Conservation (phyloP, 2,329 filamentous ascomycete genomes). For the Fusarium ramigenum region DNA sequence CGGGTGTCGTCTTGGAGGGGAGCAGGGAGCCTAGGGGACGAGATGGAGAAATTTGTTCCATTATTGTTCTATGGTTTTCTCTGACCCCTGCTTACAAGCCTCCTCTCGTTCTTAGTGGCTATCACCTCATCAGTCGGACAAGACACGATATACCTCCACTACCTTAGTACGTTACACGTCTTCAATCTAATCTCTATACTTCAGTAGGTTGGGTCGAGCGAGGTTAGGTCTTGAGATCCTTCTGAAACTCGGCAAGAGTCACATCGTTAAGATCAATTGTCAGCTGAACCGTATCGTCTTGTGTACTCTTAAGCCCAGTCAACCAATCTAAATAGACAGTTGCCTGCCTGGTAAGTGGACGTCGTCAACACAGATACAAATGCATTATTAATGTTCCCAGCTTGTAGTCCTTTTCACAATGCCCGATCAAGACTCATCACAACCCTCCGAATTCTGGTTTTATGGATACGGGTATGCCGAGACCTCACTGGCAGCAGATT, state of each 20-base stretch:
- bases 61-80: conserved; percentile 27
- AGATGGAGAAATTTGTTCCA: conserved; percentile 20
- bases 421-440: conserved; percentile 48
- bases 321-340: background rate
- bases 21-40: background rate
- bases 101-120: conserved; percentile 10
- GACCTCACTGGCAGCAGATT: background rate
- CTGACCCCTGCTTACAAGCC: conserved; percentile 15
- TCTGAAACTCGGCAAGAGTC: background rate
- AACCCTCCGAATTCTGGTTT: conserved; percentile 81
- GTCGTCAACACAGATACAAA: background rate
- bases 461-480: conserved; percentile 89
- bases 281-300: background rate
- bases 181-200: background rate
- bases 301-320: background rate
- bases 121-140: conserved; percentile 16
- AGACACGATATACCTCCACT: conserved; percentile 12
- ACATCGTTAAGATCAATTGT: background rate
- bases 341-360: background rate
- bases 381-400: conserved; percentile 26
- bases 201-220: background rate
- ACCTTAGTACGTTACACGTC: background rate
- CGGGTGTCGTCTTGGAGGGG: background rate
- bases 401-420: conserved; percentile 44
- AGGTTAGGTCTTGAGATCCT: background rate